These are phyloP conservation scores for Colletotrichum gloeosporioides DNA, from an alignment of 2,329 filamentous ascomycete genomes.

Conservation along the genomic window DNA sequence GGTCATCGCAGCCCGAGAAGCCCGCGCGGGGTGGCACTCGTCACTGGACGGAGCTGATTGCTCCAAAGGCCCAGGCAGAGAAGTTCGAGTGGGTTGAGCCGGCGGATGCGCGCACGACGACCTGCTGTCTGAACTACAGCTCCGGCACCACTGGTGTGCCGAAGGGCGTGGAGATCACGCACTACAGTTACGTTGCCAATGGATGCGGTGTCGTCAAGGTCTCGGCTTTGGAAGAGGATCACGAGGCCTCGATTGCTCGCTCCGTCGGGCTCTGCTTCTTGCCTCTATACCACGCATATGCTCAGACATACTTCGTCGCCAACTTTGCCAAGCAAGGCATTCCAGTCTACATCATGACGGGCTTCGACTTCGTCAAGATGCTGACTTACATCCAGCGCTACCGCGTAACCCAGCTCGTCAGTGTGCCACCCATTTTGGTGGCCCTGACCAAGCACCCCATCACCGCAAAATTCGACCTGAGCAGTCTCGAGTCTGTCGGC, in stretches of 20 bases:
- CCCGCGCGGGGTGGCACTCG: constrained; percentile 42
- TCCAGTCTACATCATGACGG: constrained; percentile 79
- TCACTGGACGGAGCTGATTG: constrained; percentile 71
- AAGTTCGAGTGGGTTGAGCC: constrained; percentile 69
- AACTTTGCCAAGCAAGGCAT: constrained; percentile 59
- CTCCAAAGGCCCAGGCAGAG: constrained; percentile 53
- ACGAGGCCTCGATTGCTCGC: constrained; percentile 43
- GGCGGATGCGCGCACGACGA: constrained; percentile 53
- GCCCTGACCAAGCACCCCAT: constrained; percentile 74
- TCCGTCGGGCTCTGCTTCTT: constrained; percentile 68
- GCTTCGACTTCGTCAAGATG: constrained; percentile 78
- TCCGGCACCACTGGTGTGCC: constrained; percentile 81
- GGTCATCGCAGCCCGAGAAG: constrained; percentile 17
- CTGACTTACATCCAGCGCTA: constrained; percentile 71
- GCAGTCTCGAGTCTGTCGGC: constrained; percentile 62
- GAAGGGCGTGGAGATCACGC: constrained; percentile 85
- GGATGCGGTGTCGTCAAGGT: constrained; percentile 63
- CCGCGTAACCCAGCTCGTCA: constrained; percentile 68
- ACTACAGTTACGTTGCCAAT: constrained; percentile 78
- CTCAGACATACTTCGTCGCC: constrained; percentile 74
- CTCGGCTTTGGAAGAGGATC: constrained; percentile 50
- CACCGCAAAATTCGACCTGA: constrained; percentile 70
- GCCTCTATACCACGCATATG: constrained; percentile 78
- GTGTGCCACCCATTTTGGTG: constrained; percentile 80
- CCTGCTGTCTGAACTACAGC: constrained; percentile 79